Conservation (phyloP, 139 green algal species). For the Diplosphaera chodatii region DNA sequence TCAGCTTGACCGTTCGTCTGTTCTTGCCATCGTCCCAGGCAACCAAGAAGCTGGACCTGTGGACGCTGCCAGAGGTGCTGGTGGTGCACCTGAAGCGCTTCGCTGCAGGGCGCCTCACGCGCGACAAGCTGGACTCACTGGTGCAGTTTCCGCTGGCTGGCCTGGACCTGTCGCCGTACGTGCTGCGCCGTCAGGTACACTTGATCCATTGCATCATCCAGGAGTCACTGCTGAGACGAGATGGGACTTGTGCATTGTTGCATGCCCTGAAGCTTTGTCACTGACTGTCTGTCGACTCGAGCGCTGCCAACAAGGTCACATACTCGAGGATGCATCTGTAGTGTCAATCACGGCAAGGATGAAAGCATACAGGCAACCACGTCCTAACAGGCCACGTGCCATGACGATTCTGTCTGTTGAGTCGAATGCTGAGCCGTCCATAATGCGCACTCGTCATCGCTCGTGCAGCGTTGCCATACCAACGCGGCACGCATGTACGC, state of each 20-base stretch:
- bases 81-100: slow-evolving; percentile 97
- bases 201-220: too few relatives aligned
- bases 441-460: too few relatives aligned
- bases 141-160: slow-evolving; percentile 64
- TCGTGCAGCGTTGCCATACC: too few relatives aligned
- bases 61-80: slow-evolving; percentile 81
- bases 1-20: too few relatives aligned
- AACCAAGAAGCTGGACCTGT: slow-evolving; percentile 91
- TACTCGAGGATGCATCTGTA: too few relatives aligned
- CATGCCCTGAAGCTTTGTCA: too few relatives aligned
- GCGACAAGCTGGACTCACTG: slow-evolving; percentile 83
- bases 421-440: not conserved
- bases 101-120: slow-evolving; percentile 57
- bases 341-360: not conserved
- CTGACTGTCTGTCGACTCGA: too few relatives aligned
- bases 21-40: slow-evolving; percentile 37
- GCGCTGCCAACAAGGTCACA: too few relatives aligned
- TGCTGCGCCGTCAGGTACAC: slow-evolving; percentile 23
- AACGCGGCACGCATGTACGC: too few relatives aligned
- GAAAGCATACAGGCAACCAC: not conserved
- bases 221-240: slow-evolving; percentile 2
- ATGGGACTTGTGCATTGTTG: too few relatives aligned
- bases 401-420: not conserved
- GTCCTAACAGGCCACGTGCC: not conserved
- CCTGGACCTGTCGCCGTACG: slow-evolving; percentile 67